Evolutionary conservation across 192 early-diverging fungal species (phyloP), one percentile per base, ranked within the genome.

Genomic region (Linnemannia schmuckeri): DNA sequence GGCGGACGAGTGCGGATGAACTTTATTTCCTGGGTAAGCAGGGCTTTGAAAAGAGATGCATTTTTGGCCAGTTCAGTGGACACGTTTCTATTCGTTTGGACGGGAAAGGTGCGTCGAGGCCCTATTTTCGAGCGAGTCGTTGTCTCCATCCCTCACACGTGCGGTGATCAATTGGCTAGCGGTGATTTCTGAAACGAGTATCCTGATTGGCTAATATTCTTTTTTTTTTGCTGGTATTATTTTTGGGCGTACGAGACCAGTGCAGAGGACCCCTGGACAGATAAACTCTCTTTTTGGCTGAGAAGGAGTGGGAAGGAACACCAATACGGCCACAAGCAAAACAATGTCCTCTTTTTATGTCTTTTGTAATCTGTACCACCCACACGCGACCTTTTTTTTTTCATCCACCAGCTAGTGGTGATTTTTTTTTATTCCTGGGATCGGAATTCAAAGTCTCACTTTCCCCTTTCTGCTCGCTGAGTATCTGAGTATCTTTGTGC

Each of bases 361-460:
- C 18, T 1, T 63, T 69, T 27, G 37, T 37, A 1, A 18, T 12
- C 40, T 74, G 79, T 81, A 69, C 63, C 17, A 81, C 73, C 27
- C 73, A 73, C 79, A 81, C 74, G 69, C 80, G 66, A 82, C 80
- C 61, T 10, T 27, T 27, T 47, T 47, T 5, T 27, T 3, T 20
- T 46, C 68, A 33, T n/a, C 13, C 27, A 37, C 38, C n/a, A 9
- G 33, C 4, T 38, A 24, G 6, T 4, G 15, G 1, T 71, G 42
- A 12, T n/a, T 17, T 20, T 13, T 35, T 71, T 33, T 71, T 71
- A 27, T 44, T 68, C 61, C 61, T 44, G 76, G 49, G 55, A 63
- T 63, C 27, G 27, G 33, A 30, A 30, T 77, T 40, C 55, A 57
- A 61, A 76, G 49, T 76, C 54, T 33, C 38, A 18, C 44, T 6